Conservation (phyloP, 768 basidiomycete genomes). For the Russula vinacea region DNA sequence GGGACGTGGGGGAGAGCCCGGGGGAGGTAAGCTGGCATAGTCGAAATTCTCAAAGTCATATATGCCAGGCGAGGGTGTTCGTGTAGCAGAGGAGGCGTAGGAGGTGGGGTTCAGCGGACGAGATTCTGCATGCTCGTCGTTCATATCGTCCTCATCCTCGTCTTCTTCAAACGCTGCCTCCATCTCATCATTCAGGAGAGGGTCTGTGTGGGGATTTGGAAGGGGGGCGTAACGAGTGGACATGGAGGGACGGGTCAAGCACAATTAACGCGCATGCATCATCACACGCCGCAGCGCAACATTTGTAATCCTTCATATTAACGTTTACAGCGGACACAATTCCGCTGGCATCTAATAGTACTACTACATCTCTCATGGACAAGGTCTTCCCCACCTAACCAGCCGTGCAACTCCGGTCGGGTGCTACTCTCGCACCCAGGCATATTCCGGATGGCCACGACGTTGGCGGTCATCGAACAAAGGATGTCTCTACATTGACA, state of each 20-base stretch:
- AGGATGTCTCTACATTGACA: constrained; percentile 7
- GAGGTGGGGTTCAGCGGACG: constrained; percentile 49
- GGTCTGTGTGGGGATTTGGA: constrained; percentile 53
- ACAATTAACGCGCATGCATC: no score
- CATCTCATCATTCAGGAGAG: constrained; percentile 58
- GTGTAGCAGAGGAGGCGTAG: constrained; percentile 30
- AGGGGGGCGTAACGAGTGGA: constrained; percentile 67
- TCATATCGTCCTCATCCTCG: constrained; percentile 56
- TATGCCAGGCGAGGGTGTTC: constrained; percentile 35
- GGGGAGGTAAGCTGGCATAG: constrained; percentile 73
- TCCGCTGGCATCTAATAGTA: constrained; percentile 1
- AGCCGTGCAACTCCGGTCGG: constrained; percentile 6
- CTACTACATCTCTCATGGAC: background rate
- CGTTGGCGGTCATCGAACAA: constrained; percentile 22
- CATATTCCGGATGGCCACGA: background rate
- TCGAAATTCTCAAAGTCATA: constrained; percentile 83
- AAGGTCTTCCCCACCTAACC: constrained; percentile 14
- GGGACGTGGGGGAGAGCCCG: constrained; percentile 71
- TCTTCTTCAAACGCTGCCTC: constrained; percentile 84
- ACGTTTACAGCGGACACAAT: background rate
- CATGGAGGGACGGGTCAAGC: constrained; percentile 33
- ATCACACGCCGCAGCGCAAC: background rate
- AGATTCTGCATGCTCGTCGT: constrained; percentile 49
- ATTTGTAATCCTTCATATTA: constrained; percentile 4
- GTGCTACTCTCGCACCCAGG: constrained; percentile 2